phyloP scores from a whole-genome alignment of 2,329 filamentous ascomycete species.

The Ceratocystis diversiconidia region DNA sequence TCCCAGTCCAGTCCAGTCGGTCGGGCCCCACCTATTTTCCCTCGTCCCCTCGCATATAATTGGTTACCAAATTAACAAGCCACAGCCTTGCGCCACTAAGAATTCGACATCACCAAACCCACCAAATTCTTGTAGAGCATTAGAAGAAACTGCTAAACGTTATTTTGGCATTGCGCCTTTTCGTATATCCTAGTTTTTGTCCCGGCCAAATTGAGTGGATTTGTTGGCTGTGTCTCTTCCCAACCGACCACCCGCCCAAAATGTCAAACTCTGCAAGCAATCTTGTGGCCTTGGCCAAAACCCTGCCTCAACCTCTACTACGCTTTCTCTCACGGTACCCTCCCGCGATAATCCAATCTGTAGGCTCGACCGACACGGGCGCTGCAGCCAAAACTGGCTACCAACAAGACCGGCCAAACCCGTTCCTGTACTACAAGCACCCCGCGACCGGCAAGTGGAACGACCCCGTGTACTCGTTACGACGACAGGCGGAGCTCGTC shows the following conservation, averaged over 20 bases:
- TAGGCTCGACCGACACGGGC: slow-evolving; percentile 24
- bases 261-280: slow-evolving; percentile 26
- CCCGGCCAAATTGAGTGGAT: no score
- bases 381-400: slow-evolving; percentile 31
- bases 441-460: slow-evolving; percentile 69
- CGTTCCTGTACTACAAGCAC: slow-evolving; percentile 70
- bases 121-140: neutral
- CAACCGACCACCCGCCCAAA: slow-evolving; percentile 4
- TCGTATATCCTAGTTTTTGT: neutral
- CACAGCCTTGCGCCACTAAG: neutral
- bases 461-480: slow-evolving; percentile 65
- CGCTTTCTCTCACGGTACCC: slow-evolving; percentile 86
- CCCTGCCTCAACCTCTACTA: slow-evolving; percentile 62
- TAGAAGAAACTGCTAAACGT: neutral
- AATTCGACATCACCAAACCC: neutral
- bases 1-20: neutral
- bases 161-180: neutral
- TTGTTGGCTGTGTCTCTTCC: neutral
- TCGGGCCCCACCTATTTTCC: neutral
- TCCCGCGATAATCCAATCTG: slow-evolving; percentile 46
- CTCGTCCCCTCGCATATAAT: neutral
- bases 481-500: slow-evolving; percentile 79
- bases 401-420: slow-evolving; percentile 51
- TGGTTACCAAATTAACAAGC: neutral
- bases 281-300: slow-evolving; percentile 46